Percentiles rank a stretch among this genome's conserved stretches.
Conservation (phyloP, 2,329 filamentous ascomycete species). For the Trichoderma afroharzianum region DNA sequence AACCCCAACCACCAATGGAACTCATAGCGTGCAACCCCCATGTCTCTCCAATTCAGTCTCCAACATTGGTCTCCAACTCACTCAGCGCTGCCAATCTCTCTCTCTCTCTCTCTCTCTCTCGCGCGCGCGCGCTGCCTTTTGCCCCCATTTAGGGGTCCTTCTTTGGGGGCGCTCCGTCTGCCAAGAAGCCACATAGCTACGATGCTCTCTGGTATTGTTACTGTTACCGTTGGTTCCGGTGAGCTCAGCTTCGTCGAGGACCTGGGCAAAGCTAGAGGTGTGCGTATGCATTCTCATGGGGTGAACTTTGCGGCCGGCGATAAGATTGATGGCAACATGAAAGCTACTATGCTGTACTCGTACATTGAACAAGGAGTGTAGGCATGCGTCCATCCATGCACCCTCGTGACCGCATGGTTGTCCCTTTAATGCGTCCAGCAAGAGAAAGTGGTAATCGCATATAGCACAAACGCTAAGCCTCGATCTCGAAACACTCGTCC, state of each 20-base stretch:
- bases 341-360: not conserved
- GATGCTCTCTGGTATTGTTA: not conserved
- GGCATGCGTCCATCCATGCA: not conserved
- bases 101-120: not conserved
- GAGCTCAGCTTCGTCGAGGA: not conserved
- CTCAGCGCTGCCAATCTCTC: not conserved
- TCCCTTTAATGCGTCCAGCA: constrained; percentile 1
- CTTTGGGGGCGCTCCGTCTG: not conserved
- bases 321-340: not conserved
- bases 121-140: too few relatives aligned
- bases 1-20: not conserved
- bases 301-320: not conserved
- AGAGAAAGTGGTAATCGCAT: constrained; percentile 15
- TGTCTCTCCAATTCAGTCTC: not conserved
- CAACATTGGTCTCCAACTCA: not conserved
- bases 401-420: not conserved
- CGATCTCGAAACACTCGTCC: not conserved
- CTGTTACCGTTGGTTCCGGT: not conserved
- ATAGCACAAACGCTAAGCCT: not conserved
- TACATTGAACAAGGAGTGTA: not conserved
- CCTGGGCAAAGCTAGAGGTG: not conserved
- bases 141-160: not conserved
- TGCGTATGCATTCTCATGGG: not conserved
- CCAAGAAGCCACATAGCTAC: not conserved
- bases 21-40: not conserved